Percentiles rank a stretch among this genome's conserved stretches.
These are phyloP conservation scores for Capronia epimyces DNA, from an alignment of 2,329 filamentous ascomycete genomes.

Conservation along the genomic window DNA sequence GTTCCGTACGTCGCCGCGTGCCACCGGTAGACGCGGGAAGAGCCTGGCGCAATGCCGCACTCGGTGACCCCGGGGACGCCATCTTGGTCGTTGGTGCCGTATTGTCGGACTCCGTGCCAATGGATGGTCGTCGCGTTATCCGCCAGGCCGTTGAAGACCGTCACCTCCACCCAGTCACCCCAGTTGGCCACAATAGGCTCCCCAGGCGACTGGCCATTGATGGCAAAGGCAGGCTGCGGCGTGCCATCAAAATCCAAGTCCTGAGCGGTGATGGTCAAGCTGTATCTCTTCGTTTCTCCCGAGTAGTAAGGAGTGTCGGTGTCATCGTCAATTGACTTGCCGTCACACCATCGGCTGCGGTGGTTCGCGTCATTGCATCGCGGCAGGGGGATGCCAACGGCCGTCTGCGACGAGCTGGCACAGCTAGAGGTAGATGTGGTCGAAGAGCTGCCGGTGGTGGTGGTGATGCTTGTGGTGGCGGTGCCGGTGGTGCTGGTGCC, in stretches of 20 bases:
- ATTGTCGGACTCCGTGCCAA: constrained; percentile 59
- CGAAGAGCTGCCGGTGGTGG: neutral
- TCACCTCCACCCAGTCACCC: constrained; percentile 53
- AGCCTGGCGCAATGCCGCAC: constrained; percentile 49
- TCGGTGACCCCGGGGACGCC: constrained; percentile 52
- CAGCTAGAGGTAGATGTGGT: constrained; percentile 13
- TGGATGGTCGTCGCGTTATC: constrained; percentile 61
- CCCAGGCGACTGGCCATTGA: constrained; percentile 63
- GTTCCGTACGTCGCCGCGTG: constrained; percentile 43
- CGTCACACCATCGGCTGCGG: constrained; percentile 22
- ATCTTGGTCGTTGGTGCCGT: constrained; percentile 51
- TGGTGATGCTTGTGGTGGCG: constrained; percentile 4
- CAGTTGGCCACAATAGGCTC: constrained; percentile 61
- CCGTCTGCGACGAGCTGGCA: constrained; percentile 2
- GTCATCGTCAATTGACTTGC: constrained; percentile 19
- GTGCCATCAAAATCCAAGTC: constrained; percentile 19
- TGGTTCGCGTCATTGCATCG: constrained; percentile 17
- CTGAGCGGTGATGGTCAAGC: constrained; percentile 13
- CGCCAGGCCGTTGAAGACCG: constrained; percentile 50
- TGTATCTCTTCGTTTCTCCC: constrained; percentile 21
- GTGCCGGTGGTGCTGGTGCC: neutral
- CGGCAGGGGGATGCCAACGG: constrained; percentile 8
- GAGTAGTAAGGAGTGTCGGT: constrained; percentile 12
- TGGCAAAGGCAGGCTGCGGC: constrained; percentile 54
- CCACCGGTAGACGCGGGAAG: constrained; percentile 54